Evolutionary conservation across 2,329 filamentous ascomycete genomes (phyloP), one percentile per base, ranked within the genome.

Genomic region (Aspergillus glaucus): DNA sequence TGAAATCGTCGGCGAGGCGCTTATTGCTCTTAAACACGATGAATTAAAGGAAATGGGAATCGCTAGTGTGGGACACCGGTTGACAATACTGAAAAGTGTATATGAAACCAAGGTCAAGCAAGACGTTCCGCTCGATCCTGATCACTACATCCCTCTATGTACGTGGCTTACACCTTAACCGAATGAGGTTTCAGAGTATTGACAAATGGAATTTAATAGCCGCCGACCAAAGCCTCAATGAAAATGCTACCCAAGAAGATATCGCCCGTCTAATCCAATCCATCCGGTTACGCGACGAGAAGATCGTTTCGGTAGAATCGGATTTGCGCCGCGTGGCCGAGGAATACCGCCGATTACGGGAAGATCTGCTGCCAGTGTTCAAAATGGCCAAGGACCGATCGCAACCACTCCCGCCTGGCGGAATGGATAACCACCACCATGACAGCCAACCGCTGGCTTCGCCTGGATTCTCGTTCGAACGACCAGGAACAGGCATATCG

Each of bases 101-200:
- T 97, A 96, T 72, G 91, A 97, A 64, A 85, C 93, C 63, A 98
- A 98, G 74, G 86, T 92, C 67, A 89, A 89, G 55, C 91, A 96
- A 64, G 90, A 95, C 61, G 82, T 97, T 51, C 86, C 88, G 14
- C 81, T 96, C 60, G 92, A 97, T 64, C 85, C 86, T 53, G 92
- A 96, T 62, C 88, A 97, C 68, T 98, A 96, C 67, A 80, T 96
- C 45, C 93, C 93, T 34, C 76, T 93, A 45, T 93, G 91, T 95
- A 84, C 61, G 87, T 76, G 26, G 17, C 17, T 30, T 17, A 26
- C 19, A 42, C 37, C 17, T 19, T 9, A 19, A 19, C 3, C 10
- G 17, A 21, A 7, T 15, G 17, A 8, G 17, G 6, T 40, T 4
- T 8, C 9, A 19, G 3, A 19, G 17, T 19, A 21, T 17, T 40